Percentiles rank a stretch among this genome's conserved stretches.
These are phyloP conservation scores for Aspergillus bombycis DNA, from an alignment of 2,329 filamentous ascomycete genomes.

Conservation along the genomic window DNA sequence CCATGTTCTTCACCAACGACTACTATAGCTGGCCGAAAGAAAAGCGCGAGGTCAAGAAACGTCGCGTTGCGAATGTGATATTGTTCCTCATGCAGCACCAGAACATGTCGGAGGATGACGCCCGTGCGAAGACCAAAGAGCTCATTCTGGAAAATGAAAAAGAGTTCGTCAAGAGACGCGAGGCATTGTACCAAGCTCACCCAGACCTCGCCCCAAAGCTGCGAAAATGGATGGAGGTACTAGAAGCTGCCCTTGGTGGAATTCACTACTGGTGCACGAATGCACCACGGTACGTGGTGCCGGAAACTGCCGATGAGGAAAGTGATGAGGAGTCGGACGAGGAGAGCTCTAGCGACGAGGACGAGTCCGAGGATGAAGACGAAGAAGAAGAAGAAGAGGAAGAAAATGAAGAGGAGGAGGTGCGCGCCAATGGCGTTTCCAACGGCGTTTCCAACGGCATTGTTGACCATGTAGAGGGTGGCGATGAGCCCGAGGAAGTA, in stretches of 20 bases:
- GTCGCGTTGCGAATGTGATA: conserved; percentile 16
- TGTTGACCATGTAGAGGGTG: not conserved
- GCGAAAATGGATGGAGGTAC: conserved; percentile 17
- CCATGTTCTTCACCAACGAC: conserved; percentile 21
- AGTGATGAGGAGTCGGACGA: conserved; percentile 8
- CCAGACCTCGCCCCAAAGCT: conserved; percentile 12
- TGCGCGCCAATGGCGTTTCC: not conserved
- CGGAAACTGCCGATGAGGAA: conserved; percentile 7
- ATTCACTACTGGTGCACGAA: conserved; percentile 19
- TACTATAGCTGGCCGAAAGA: conserved; percentile 21
- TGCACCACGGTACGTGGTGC: conserved; percentile 11
- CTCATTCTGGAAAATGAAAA: conserved; percentile 16
- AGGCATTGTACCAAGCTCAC: conserved; percentile 13
- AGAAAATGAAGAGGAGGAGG: conserved; percentile 1
- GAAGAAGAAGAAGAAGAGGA: conserved; percentile 6
- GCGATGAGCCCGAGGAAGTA: not conserved
- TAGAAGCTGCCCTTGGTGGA: conserved; percentile 14
- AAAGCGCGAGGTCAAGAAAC: conserved; percentile 12
- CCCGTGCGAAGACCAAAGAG: conserved; percentile 13
- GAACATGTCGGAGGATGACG: conserved; percentile 15
- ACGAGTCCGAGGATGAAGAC: not conserved
- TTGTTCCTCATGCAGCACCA: conserved; percentile 16
- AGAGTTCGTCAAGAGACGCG: conserved; percentile 14
- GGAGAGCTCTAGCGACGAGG: not conserved
- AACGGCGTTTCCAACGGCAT: not conserved